A percentile compares a stretch with the other conserved stretches of the same genome.
These are phyloP conservation scores for Colletotrichum horii DNA, from an alignment of 2,329 filamentous ascomycete species.

Conservation along the genomic window DNA sequence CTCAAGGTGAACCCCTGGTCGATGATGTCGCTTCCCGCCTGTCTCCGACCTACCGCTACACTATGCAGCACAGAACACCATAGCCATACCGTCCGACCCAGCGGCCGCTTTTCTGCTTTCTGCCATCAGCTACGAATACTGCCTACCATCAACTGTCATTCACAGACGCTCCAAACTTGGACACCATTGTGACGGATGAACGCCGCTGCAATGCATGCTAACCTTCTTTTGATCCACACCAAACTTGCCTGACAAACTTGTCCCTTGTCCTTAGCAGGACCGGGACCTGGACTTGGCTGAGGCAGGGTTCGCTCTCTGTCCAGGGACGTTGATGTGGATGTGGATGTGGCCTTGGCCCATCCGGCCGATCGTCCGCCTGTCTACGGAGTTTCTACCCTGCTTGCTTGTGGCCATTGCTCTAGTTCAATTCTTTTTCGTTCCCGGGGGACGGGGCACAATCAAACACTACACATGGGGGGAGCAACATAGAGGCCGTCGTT, in stretches of 20 bases:
- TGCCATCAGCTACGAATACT: background rate
- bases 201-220: background rate
- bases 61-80: background rate
- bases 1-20: constrained; percentile 4
- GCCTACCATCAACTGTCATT: background rate
- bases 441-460: background rate
- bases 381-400: background rate
- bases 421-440: background rate
- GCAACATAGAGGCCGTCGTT: background rate
- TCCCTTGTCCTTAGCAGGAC: background rate
- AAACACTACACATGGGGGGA: background rate
- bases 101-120: background rate
- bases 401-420: background rate
- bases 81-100: background rate
- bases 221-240: background rate
- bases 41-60: background rate
- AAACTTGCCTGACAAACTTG: background rate
- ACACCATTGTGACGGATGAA: background rate
- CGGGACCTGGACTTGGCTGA: background rate
- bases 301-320: constrained; percentile 7
- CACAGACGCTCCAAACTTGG: background rate
- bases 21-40: constrained; percentile 13
- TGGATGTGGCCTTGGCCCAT: background rate
- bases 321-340: constrained; percentile 3
- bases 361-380: constrained; percentile 1